Conservation (phyloP, 176 grass and related monocot genomes). For the maize (Zea mays) region DNA sequence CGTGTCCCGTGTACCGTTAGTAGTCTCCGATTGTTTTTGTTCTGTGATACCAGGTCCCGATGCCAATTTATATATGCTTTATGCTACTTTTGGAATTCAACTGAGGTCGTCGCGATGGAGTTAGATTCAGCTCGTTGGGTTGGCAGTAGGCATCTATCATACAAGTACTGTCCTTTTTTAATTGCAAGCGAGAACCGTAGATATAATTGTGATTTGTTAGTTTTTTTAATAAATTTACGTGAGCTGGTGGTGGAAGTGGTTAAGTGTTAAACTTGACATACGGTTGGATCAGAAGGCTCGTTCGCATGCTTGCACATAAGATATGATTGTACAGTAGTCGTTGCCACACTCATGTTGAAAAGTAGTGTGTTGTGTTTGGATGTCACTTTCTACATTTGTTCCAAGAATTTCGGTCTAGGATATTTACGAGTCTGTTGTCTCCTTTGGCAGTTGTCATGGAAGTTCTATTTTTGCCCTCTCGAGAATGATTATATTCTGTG, state of each 20-base stretch:
- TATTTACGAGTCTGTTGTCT: background rate
- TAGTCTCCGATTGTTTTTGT: background rate
- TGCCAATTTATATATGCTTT: background rate
- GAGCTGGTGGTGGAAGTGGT: too few species aligned
- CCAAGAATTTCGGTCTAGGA: background rate
- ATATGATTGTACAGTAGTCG: too few species aligned
- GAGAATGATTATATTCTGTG: background rate
- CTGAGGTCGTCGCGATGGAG: background rate
- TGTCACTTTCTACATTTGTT: background rate
- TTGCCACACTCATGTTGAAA: background rate
- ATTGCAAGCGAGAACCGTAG: too few species aligned
- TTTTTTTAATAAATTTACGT: too few species aligned
- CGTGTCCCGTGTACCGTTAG: background rate
- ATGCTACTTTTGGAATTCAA: background rate
- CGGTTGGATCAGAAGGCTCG: too few species aligned
- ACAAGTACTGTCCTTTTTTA: background rate
- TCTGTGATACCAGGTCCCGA: background rate
- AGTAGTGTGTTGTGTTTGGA: background rate
- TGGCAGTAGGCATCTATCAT: background rate
- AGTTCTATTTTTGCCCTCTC: background rate
- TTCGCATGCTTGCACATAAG: too few species aligned
- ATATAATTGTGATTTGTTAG: too few species aligned
- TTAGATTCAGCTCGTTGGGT: background rate
- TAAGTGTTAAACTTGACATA: too few species aligned
- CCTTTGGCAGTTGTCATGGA: background rate